Evolutionary conservation across 2,329 filamentous ascomycete species (phyloP), one percentile per base, ranked within the genome.

Genomic region (Arthrocladium fulminans): DNA sequence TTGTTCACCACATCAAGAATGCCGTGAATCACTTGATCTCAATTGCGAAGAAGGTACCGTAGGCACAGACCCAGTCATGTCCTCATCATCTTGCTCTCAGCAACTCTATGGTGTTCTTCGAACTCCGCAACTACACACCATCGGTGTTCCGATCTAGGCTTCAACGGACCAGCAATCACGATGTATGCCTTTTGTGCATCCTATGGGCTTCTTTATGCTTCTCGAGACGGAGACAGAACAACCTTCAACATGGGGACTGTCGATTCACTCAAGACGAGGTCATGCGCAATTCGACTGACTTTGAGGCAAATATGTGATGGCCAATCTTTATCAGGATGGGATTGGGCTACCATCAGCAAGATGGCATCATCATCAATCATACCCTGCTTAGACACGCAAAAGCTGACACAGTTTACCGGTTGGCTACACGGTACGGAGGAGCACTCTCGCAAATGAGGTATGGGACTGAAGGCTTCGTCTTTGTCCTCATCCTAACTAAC

Each of bases 301-400:
- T 70, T 23, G 58, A 63, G 22, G 62, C 59, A 53, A 62, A 69
- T 42, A 51, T 70, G 13, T 50, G 69, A 72, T 51, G 68, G 66
- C n/a, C 62, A 67, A 20, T 71, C n/a, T 71, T 27, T 68, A 71
- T 45, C 64, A 67, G 42, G 63, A 70, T 43, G 61, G 66, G 19
- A 59, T 71, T 2, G 60, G 63, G n/a, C 8, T 71, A 69, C 54
- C 71, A 71, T 48, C 51, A 57, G 2, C 57, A 55, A 13, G 72
- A 71, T 49, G 69, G 39, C 8, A 13, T 42, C 20, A 29, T 17
- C 8, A 42, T 42, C 19, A 12, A n/a, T 27, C 19, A 42, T 17
- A 42, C 39, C n/a, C 13, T 17, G 4, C 24, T 42, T 7, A 23
- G 39, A 8, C 27, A 42, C 23, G 20, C 20, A 15, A 42, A 19